Conservation (phyloP, 805 yeast species). For the Vanderwaltozyma yarrowii region DNA sequence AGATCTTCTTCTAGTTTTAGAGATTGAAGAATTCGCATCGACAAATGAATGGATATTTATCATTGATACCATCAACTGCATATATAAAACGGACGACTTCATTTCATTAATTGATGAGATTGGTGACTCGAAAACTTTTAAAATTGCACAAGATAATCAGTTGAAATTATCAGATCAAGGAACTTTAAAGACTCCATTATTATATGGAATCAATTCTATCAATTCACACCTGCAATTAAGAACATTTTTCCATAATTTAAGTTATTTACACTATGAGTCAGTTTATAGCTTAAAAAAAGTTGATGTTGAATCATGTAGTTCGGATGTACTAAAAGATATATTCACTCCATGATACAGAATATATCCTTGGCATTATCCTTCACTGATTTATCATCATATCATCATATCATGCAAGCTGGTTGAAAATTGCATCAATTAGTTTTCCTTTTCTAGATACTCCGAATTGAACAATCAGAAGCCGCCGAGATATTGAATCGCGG, state of each 20-base stretch:
- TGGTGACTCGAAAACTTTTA: conserved; percentile 30
- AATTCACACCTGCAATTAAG: conserved; percentile 18
- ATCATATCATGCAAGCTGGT: no score
- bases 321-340: conserved; percentile 55
- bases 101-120: conserved; percentile 39
- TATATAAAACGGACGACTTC: conserved; percentile 31
- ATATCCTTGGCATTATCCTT: no score
- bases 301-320: conserved; percentile 39
- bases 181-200: conserved; percentile 20
- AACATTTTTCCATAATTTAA: conserved; percentile 20
- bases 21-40: conserved; percentile 66
- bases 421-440: no score
- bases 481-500: no score
- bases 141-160: conserved; percentile 23
- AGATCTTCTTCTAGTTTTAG: conserved; percentile 59
- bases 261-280: conserved; percentile 30
- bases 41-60: conserved; percentile 78
- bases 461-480: no score
- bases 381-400: background rate
- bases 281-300: conserved; percentile 41
- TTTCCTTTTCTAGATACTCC: no score
- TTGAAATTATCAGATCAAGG: conserved; percentile 13
- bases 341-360: background rate
- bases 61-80: conserved; percentile 53
- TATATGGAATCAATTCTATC: conserved; percentile 19